These are phyloP conservation scores for Articulospora tetracladia DNA, from an alignment of 495 filamentous ascomycete species.

Conservation along the genomic window DNA sequence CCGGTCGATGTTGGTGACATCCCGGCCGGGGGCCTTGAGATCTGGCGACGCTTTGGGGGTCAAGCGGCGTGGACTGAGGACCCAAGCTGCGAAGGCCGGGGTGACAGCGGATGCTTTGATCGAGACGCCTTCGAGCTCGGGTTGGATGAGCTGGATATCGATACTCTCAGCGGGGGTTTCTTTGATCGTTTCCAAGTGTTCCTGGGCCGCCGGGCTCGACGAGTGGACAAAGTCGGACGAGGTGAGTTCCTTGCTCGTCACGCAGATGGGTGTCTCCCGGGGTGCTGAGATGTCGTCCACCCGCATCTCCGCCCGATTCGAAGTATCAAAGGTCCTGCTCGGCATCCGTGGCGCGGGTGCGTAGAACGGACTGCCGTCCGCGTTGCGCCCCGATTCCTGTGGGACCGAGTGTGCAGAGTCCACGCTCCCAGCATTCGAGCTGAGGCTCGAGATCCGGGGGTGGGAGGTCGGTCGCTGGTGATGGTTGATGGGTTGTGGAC, in stretches of 20 bases:
- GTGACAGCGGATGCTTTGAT: constrained; percentile 26
- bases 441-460: constrained; percentile 1
- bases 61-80: constrained; percentile 18
- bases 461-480: background rate
- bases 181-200: constrained; percentile 4
- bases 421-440: constrained; percentile 14
- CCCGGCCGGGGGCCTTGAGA: constrained; percentile 2
- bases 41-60: constrained; percentile 16
- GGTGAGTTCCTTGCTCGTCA: constrained; percentile 26
- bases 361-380: constrained; percentile 27
- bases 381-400: constrained; percentile 26
- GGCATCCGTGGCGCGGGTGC: constrained; percentile 26
- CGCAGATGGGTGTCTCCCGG: constrained; percentile 22
- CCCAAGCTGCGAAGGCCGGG: constrained; percentile 23
- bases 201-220: background rate
- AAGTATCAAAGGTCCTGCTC: constrained; percentile 19
- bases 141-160: constrained; percentile 27
- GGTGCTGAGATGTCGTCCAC: constrained; percentile 22
- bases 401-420: constrained; percentile 11
- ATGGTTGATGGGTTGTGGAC: background rate
- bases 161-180: constrained; percentile 18
- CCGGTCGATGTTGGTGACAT: background rate
- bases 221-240: constrained; percentile 22
- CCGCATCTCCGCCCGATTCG: constrained; percentile 13
- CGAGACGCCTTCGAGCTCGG: constrained; percentile 24